Percentiles rank a stretch among this genome's conserved stretches.
These are phyloP conservation scores for Rosa chinensis DNA, from an alignment of 306 rosid species.

Conservation along the genomic window DNA sequence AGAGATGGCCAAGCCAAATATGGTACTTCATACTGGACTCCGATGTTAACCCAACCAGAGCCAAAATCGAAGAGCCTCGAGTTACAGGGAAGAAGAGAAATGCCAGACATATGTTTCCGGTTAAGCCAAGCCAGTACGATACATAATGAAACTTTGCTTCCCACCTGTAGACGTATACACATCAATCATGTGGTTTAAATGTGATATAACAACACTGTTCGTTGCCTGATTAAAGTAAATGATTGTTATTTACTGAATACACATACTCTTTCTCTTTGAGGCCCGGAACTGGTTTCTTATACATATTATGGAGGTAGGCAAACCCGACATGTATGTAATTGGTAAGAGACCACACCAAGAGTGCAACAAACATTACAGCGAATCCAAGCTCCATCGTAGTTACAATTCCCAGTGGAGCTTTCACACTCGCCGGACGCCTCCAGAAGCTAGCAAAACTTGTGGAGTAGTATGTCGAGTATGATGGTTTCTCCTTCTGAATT, in stretches of 20 bases:
- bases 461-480: not conserved
- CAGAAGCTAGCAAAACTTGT: constrained; percentile 33
- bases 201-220: not conserved
- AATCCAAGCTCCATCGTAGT: constrained; percentile 52
- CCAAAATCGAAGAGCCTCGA: constrained; percentile 63
- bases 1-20: constrained; percentile 70
- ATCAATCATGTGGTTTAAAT: not conserved
- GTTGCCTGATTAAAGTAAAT: not conserved
- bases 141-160: constrained; percentile 65
- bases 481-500: constrained; percentile 17
- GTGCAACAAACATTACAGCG: constrained; percentile 45
- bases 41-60: constrained; percentile 58
- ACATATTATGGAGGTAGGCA: constrained; percentile 41
- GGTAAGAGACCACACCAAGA: constrained; percentile 65
- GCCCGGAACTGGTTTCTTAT: constrained; percentile 16
- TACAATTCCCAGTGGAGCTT: constrained; percentile 58
- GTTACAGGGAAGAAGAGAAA: constrained; percentile 77
- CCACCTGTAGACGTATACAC: constrained; percentile 42
- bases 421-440: constrained; percentile 51
- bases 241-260: not conserved
- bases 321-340: constrained; percentile 63
- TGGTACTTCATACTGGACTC: constrained; percentile 72
- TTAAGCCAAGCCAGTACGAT: constrained; percentile 59
- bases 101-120: constrained; percentile 73
- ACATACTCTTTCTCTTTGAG: constrained; percentile 41